A percentile compares a stretch with the other conserved stretches of the same genome.
phyloP scores from a whole-genome alignment of 1,284 basidiomycete genomes.

The Hortiboletus rubellus region DNA sequence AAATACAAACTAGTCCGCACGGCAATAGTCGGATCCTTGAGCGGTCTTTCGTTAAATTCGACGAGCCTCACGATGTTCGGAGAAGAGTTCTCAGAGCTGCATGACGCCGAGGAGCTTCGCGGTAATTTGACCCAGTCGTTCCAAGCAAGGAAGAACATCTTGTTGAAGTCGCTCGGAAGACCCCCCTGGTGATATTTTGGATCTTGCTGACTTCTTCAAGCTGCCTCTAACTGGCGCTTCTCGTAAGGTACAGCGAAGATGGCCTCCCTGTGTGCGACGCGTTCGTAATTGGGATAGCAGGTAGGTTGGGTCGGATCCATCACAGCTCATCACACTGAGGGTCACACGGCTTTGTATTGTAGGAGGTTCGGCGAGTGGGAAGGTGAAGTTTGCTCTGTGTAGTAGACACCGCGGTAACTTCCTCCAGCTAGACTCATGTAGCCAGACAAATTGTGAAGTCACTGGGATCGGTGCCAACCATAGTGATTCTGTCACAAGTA shows the following conservation, averaged over 20 bases:
- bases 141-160: constrained; percentile 64
- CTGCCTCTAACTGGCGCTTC: constrained; percentile 13
- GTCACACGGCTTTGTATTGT: constrained; percentile 3
- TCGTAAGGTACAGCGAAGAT: constrained; percentile 70
- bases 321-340: constrained; percentile 31
- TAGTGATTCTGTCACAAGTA: constrained; percentile 86
- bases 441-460: constrained; percentile 82
- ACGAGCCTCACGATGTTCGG: constrained; percentile 23
- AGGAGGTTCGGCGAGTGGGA: constrained; percentile 93
- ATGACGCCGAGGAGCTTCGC: constrained; percentile 23
- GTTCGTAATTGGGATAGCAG: constrained; percentile 93
- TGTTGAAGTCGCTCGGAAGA: constrained; percentile 81
- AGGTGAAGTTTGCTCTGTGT: constrained; percentile 51
- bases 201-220: constrained; percentile 5
- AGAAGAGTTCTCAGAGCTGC: constrained; percentile 28
- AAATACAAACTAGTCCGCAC: constrained; percentile 28
- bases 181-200: constrained; percentile 64
- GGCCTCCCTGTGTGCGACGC: constrained; percentile 69
- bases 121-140: constrained; percentile 21
- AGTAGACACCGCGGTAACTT: constrained; percentile 11
- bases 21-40: neutral
- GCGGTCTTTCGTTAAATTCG: neutral
- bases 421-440: constrained; percentile 74
- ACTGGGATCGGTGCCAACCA: constrained; percentile 82
- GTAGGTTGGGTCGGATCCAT: constrained; percentile 49